Conservation (phyloP, 2,329 filamentous ascomycete genomes). For the Erysiphe neolycopersici region DNA sequence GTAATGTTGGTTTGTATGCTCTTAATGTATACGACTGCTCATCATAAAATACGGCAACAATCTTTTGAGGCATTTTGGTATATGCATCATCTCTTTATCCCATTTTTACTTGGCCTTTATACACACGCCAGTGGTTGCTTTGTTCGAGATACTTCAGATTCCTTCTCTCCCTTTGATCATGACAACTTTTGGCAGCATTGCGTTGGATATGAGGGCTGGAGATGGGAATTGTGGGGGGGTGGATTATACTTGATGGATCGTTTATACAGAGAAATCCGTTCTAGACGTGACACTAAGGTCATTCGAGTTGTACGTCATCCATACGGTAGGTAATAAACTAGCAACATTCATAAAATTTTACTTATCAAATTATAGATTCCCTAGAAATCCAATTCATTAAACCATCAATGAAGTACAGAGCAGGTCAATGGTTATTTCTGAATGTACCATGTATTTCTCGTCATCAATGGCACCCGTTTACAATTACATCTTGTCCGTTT, state of each 20-base stretch:
- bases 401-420: constrained; percentile 92
- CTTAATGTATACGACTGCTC: constrained; percentile 89
- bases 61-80: constrained; percentile 99
- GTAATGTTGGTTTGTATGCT: constrained; percentile 99
- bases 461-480: constrained; percentile 96
- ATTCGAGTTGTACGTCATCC: constrained; percentile 87
- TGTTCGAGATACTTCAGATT: constrained; percentile 51
- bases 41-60: constrained; percentile 81
- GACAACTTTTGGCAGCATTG: constrained; percentile 72
- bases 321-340: constrained; percentile 36
- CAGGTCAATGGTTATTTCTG: constrained; percentile 92
- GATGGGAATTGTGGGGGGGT: constrained; percentile 79
- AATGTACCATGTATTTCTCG: constrained; percentile 72
- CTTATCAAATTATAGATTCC: constrained; percentile 32
- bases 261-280: constrained; percentile 71
- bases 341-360: neutral
- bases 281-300: constrained; percentile 63
- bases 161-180: constrained; percentile 64
- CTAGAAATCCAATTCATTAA: constrained; percentile 96
- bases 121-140: constrained; percentile 93
- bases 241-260: constrained; percentile 69
- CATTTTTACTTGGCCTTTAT: constrained; percentile 79
- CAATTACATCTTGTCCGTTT: constrained; percentile 92
- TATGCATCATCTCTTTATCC: constrained; percentile 93
- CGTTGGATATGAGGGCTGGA: constrained; percentile 85